These are phyloP conservation scores for Leucaena leucocephala DNA, from an alignment of 306 rosid species.

Conservation along the genomic window DNA sequence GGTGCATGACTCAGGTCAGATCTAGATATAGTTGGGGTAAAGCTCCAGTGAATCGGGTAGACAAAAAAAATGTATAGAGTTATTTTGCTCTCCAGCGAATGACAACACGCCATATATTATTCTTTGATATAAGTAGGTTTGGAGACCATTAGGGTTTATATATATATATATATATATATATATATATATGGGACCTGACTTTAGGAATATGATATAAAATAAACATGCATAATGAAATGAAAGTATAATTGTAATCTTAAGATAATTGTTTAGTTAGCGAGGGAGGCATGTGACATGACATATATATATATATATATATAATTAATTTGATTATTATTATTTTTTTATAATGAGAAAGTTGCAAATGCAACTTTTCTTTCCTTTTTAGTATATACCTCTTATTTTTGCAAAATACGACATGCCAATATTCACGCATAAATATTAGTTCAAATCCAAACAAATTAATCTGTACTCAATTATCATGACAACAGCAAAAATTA, in stretches of 20 bases:
- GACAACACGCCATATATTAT: not conserved
- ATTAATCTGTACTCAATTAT: not conserved
- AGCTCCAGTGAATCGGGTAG: too few species aligned
- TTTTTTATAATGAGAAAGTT: not conserved
- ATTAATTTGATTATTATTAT: not conserved
- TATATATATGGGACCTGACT: constrained; percentile 2
- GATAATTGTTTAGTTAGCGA: not conserved
- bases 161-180: not conserved
- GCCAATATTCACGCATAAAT: not conserved
- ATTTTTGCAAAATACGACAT: not conserved
- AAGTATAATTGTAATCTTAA: not conserved
- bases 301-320: too few species aligned
- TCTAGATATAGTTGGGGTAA: too few species aligned
- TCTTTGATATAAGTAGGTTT: constrained; percentile 2
- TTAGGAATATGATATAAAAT: not conserved
- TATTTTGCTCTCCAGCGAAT: constrained; percentile 5
- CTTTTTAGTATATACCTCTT: not conserved
- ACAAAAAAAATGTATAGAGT: not conserved
- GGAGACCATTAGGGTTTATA: not conserved
- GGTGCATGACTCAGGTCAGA: too few species aligned
- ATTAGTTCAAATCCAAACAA: not conserved
- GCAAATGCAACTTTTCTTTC: not conserved
- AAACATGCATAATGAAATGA: not conserved
- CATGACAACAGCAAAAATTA: too few species aligned
- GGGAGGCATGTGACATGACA: not conserved